Evolutionary conservation across 1,284 basidiomycete species (phyloP), one percentile per base, ranked within the genome.

Genomic region (Xerocomus amazonicus): DNA sequence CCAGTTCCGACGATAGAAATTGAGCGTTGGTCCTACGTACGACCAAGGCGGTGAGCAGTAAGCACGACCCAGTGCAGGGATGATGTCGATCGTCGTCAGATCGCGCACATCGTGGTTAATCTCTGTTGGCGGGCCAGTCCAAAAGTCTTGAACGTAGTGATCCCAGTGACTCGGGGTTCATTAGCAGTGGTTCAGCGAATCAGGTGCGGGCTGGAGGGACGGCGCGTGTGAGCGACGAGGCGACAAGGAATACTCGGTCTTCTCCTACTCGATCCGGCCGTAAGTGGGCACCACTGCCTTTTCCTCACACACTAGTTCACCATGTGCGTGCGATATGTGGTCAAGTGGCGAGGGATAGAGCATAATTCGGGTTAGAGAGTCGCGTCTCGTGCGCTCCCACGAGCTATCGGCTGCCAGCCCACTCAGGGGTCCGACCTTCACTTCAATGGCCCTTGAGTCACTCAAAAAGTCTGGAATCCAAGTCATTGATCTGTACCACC

Each of bases 401-500:
- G 63, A 62, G 58, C 48, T 47, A 56, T 52, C 52, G 42, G 57
- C 59, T 23, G 55, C 43, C 55, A 54, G 58, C 60, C 63, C 60
- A 66, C 63, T 65, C n/a, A 62, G 59, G 63, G 63, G 63, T 60
- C 63, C 63, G 62, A 65, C 45, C 33, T 43, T 51, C 50, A 48
- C 45, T 53, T 56, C 55, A 55, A 51, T 47, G 19, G 38, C 48
- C 58, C 47, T 64, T 46, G 43, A 59, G 54, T 62, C 61, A 65
- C 58, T 60, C 63, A 51, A 60, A 50, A 58, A 63, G 63, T 59
- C 56, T 61, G 62, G 63, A 63, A 62, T 65, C 63, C 61, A 47
- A 58, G 52, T 54, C 58, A 66, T 66, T 66, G 63, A 66, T 62
- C 57, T 65, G 55, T 49, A 54, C 62, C 63, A 47, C 60, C 58